Evolutionary conservation across 2,329 filamentous ascomycete species (phyloP).

Genomic region (Lachnellula hyalina): DNA sequence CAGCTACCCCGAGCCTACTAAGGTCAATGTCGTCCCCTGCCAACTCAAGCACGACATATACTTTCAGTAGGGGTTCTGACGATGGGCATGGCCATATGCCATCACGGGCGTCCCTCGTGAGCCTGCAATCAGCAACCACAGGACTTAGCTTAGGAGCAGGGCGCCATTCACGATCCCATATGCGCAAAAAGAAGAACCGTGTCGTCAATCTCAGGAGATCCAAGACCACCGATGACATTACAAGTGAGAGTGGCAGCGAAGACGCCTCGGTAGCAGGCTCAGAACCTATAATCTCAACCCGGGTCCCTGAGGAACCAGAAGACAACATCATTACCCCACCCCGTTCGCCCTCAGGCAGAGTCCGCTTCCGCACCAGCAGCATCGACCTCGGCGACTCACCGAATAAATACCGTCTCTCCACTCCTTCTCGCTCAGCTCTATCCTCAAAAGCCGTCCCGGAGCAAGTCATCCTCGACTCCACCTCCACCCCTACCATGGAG

Average conservation of each 20-base stretch:
- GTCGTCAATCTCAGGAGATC: conserved; percentile 74
- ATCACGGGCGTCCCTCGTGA: conserved; percentile 64
- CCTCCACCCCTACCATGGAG: conserved; percentile 7
- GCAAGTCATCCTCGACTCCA: conserved; percentile 13
- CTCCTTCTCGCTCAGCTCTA: conserved; percentile 13
- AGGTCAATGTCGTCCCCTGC: conserved; percentile 60
- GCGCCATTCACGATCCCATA: conserved; percentile 53
- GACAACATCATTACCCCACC: conserved; percentile 50
- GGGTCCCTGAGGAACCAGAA: conserved; percentile 55
- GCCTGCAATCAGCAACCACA: conserved; percentile 53
- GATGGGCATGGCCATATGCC: conserved; percentile 48
- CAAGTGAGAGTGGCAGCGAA: conserved; percentile 43
- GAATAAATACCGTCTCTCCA: conserved; percentile 19
- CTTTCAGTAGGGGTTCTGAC: conserved; percentile 64
- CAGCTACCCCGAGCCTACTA: conserved; percentile 46
- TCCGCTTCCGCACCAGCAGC: conserved; percentile 31
- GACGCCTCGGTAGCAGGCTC: conserved; percentile 55
- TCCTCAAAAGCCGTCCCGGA: conserved; percentile 15
- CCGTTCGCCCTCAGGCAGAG: conserved; percentile 37
- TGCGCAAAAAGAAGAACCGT: conserved; percentile 75
- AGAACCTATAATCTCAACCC: conserved; percentile 51
- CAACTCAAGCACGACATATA: conserved; percentile 57
- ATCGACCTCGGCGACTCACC: conserved; percentile 35
- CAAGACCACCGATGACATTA: conserved; percentile 41
- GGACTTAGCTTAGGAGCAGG: conserved; percentile 60